Evolutionary conservation across 306 rosid genomes (phyloP).

Genomic region (Argentina anserina): DNA sequence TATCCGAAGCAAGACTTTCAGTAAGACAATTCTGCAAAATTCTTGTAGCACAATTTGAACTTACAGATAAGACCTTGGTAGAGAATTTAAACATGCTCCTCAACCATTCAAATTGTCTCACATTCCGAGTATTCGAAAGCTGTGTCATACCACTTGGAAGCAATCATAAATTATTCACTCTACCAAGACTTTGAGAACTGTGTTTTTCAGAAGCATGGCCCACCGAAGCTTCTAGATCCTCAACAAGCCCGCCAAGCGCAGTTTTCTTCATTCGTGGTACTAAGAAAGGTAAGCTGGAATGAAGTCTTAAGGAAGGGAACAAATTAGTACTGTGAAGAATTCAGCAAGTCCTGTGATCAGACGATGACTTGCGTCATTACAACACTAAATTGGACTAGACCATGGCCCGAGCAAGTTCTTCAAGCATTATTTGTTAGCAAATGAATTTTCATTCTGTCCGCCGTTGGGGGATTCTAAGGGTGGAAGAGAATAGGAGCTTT

Average conservation of each 20-base stretch:
- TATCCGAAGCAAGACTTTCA: slow-evolving; percentile 83
- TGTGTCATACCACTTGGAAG: slow-evolving; percentile 76
- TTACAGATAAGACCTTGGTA: slow-evolving; percentile 52
- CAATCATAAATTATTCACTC: slow-evolving; percentile 68
- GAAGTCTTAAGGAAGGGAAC: slow-evolving; percentile 90
- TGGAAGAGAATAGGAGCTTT: slow-evolving; percentile 66
- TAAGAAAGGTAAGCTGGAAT: slow-evolving; percentile 88
- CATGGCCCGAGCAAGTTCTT: slow-evolving; percentile 89
- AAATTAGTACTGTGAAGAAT: slow-evolving; percentile 78
- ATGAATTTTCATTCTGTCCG: slow-evolving; percentile 80
- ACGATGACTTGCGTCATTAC: slow-evolving; percentile 87
- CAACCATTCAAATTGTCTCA: slow-evolving; percentile 69
- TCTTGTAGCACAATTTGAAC: slow-evolving; percentile 71
- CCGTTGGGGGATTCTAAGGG: slow-evolving; percentile 68
- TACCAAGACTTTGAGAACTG: slow-evolving; percentile 87
- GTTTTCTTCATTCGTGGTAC: slow-evolving; percentile 68
- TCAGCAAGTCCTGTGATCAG: slow-evolving; percentile 88
- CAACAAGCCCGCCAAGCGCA: slow-evolving; percentile 60
- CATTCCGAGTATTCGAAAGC: slow-evolving; percentile 74
- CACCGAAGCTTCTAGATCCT: slow-evolving; percentile 68
- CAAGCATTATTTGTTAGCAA: slow-evolving; percentile 90
- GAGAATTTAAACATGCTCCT: slow-evolving; percentile 70
- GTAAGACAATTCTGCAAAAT: slow-evolving; percentile 84
- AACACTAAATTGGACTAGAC: slow-evolving; percentile 73
- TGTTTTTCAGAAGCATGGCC: slow-evolving; percentile 79